These are phyloP conservation scores for Rosa persica DNA, from an alignment of 306 rosid genomes.

Conservation along the genomic window DNA sequence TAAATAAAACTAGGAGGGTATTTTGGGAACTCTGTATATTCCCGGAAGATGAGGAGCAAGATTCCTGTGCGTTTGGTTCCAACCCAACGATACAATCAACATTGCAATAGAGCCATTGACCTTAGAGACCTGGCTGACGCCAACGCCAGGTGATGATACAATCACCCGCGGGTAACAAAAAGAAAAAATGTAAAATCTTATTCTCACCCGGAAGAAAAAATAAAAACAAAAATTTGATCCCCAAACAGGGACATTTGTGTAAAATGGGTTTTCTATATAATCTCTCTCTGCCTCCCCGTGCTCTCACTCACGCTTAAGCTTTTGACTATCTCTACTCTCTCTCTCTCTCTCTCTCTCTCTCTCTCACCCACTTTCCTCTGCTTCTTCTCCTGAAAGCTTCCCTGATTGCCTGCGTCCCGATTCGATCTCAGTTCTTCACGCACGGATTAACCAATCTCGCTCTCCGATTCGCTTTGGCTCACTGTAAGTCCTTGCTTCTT, in stretches of 20 bases:
- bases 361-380: conserved; percentile 13
- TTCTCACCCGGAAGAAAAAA: neutral
- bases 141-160: conserved; percentile 23
- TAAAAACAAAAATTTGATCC: neutral
- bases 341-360: conserved; percentile 42
- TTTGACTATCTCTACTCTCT: conserved; percentile 42
- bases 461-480: conserved; percentile 16
- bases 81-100: conserved; percentile 29
- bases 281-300: conserved; percentile 43
- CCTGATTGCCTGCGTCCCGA: conserved; percentile 12
- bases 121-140: neutral
- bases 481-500: conserved; percentile 31
- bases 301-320: conserved; percentile 40
- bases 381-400: neutral
- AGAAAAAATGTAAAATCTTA: neutral
- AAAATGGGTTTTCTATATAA: conserved; percentile 59
- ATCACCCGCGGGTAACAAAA: conserved; percentile 16
- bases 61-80: conserved; percentile 27
- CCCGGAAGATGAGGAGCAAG: neutral
- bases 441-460: neutral
- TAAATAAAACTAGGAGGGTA: neutral
- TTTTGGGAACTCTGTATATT: neutral
- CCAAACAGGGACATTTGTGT: conserved; percentile 53
- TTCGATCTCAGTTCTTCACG: conserved; percentile 3
- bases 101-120: neutral